phyloP scores from a whole-genome alignment of 169 alveolate species.

The Neospora caninum region DNA sequence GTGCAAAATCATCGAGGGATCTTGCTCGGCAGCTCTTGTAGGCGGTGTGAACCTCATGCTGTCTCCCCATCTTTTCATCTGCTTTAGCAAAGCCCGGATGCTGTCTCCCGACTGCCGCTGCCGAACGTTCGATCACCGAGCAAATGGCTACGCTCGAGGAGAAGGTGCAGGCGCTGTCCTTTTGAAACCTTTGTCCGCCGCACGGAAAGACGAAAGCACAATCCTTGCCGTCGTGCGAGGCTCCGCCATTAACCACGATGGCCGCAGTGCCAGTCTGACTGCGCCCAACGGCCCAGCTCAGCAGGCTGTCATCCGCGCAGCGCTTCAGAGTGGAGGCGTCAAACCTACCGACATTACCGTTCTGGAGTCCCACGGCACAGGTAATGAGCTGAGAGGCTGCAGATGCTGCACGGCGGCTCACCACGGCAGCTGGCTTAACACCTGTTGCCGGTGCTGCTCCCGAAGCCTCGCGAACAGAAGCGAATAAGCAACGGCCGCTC shows the following conservation, averaged over 20 bases:
- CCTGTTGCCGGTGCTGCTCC: background rate
- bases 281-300: slow-evolving; percentile 81
- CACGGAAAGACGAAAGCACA: slow-evolving; percentile 58
- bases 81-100: slow-evolving; percentile 77
- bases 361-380: slow-evolving; percentile 78
- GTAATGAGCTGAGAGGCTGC: slow-evolving; percentile 16
- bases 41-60: slow-evolving; percentile 82
- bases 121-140: slow-evolving; percentile 79
- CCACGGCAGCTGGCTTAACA: background rate
- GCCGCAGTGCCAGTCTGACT: slow-evolving; percentile 79
- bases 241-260: slow-evolving; percentile 78
- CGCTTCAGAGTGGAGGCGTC: slow-evolving; percentile 68
- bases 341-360: slow-evolving; percentile 67
- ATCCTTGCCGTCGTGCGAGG: slow-evolving; percentile 73
- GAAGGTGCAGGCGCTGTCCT: slow-evolving; percentile 80
- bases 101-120: slow-evolving; percentile 78
- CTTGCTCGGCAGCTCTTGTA: slow-evolving; percentile 78
- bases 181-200: slow-evolving; percentile 61
- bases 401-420: background rate
- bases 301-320: slow-evolving; percentile 73
- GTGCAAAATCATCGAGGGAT: slow-evolving; percentile 64
- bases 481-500: too few relatives aligned
- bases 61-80: slow-evolving; percentile 79
- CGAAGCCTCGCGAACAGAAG: background rate
- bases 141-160: slow-evolving; percentile 84